Conservation (phyloP, 2,329 filamentous ascomycete species). For the Curvularia eragrostidis region DNA sequence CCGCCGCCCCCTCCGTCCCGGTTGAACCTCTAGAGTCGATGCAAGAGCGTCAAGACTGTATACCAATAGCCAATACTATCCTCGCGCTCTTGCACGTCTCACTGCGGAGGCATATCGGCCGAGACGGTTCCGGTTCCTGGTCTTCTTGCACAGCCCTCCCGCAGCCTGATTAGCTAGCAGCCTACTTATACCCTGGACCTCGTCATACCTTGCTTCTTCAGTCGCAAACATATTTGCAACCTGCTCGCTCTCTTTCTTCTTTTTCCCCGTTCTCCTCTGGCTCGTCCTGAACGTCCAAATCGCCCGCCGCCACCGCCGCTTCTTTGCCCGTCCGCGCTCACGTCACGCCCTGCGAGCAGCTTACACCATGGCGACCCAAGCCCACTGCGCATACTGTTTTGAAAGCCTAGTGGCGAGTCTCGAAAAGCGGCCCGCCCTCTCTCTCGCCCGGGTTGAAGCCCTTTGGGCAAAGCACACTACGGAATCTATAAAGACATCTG, state of each 20-base stretch:
- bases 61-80: conserved; percentile 18
- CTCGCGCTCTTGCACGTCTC: conserved; percentile 40
- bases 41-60: conserved; percentile 32
- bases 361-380: conserved; percentile 75
- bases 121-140: conserved; percentile 15
- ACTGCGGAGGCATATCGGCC: conserved; percentile 23
- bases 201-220: conserved; percentile 15
- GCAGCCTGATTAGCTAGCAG: conserved; percentile 13
- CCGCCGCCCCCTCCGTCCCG: neutral
- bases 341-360: neutral
- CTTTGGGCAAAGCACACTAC: conserved; percentile 66
- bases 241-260: conserved; percentile 2
- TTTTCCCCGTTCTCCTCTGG: neutral
- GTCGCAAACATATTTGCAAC: neutral
- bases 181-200: conserved; percentile 13
- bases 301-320: neutral
- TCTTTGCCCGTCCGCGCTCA: neutral
- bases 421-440: conserved; percentile 70
- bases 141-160: conserved; percentile 15
- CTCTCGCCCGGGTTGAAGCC: conserved; percentile 71
- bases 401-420: conserved; percentile 81
- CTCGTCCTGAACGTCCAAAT: conserved; percentile 1
- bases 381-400: conserved; percentile 93
- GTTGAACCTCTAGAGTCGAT: conserved; percentile 29
- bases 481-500: conserved; percentile 19